Base-by-base conservation (phyloP, 176 grass and related monocot species). In the Oryza glaberrima region DNA sequence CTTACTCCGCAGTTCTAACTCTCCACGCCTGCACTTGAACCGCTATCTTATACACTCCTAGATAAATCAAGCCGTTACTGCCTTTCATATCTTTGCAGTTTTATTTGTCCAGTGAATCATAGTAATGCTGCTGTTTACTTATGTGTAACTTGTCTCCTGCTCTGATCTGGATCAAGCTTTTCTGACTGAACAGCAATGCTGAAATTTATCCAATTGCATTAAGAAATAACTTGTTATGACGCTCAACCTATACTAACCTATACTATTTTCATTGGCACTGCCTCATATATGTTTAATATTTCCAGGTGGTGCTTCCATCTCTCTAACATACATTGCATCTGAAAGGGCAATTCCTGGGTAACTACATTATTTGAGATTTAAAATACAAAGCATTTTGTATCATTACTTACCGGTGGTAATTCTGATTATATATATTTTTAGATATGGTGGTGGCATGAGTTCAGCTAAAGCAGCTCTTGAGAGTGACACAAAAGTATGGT, bases 381-480 rank as follows among this genome's bases (percentile, higher is more conserved):
- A 60, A 13, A n/a, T 30, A 49, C 35, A 38, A 52, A 69, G 11
- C 35, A 74, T 67, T 74, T 11, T 47, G 9, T 56, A 49, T 71
- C 14, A 48, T 83, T 80, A 60, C 36, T 80, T 67, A 58, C 9
- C 56, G 46, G 23, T 84, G 6, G 49, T 74, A 76, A 77, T 82
- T 72, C 81, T 92, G 7, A 74, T 64, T 20, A 19, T 70, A 56
- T 74, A 51, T 82, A 48, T 54, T n/a, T 78, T 47, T 76, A 98
- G 95, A 61, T 98, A 98, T 84, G 95, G 95, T 61, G 95, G 95
- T 75, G 95, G 92, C 74, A 98, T 98, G 95, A 98, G 95, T 71
- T 98, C 95, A 44, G 95, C 95, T 69, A 98, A 98, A 94, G 88
- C 95, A 81, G 92, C 95, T 77, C 84, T 98, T 74, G 95, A 98